Percentiles rank a stretch among this genome's conserved stretches.
phyloP scores from a whole-genome alignment of 306 rosid species.

The Benincasa hispida region DNA sequence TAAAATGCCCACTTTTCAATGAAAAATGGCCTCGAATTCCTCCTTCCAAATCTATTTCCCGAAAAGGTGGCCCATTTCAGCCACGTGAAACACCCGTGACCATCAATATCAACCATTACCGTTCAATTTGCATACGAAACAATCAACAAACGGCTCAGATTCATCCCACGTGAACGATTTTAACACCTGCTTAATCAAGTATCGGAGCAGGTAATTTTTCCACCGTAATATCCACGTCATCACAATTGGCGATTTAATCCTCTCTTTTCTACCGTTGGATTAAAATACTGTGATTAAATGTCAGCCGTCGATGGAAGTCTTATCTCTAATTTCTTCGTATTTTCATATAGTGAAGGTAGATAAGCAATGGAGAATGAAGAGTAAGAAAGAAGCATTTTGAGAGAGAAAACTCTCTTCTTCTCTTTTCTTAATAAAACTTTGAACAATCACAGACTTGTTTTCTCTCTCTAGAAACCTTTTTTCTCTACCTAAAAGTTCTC shows the following conservation, averaged over 20 bases:
- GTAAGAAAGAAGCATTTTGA: not conserved
- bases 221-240: slow-evolving; percentile 19
- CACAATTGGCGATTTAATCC: slow-evolving; percentile 20
- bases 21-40: not conserved
- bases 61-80: not conserved
- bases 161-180: slow-evolving; percentile 10
- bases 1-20: not conserved
- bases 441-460: not conserved
- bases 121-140: not conserved
- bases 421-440: not conserved
- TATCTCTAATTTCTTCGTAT: slow-evolving; percentile 22
- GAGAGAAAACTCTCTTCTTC: not conserved
- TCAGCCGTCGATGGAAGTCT: slow-evolving; percentile 26
- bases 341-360: slow-evolving; percentile 1
- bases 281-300: not conserved
- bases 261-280: slow-evolving; percentile 28
- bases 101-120: not conserved
- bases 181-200: not conserved
- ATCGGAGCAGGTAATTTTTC: not conserved
- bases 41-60: not conserved
- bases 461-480: slow-evolving; percentile 8
- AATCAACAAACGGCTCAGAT: not conserved
- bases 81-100: not conserved
- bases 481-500: not conserved
- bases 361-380: not conserved